Percentiles rank a stretch among this genome's conserved stretches.
phyloP scores from a whole-genome alignment of 768 basidiomycete genomes.

The Tubosaeta sp. region DNA sequence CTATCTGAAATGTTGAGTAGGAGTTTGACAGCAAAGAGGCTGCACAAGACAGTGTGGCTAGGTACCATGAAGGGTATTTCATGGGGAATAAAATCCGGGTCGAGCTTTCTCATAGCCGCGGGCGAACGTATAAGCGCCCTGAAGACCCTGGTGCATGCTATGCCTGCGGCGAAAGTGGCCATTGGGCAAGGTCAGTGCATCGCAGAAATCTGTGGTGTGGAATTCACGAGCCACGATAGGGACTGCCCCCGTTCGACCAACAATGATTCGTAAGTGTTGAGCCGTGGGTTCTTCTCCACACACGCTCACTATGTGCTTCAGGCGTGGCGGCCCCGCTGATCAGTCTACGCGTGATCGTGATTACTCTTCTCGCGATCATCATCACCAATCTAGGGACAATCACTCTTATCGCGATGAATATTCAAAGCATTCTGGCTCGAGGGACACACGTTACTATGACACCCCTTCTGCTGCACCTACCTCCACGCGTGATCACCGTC shows the following conservation, averaged over 20 bases:
- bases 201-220: not conserved
- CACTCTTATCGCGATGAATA: constrained; percentile 54
- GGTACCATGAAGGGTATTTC: constrained; percentile 86
- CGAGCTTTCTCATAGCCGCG: constrained; percentile 80
- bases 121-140: constrained; percentile 72
- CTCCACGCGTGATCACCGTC: constrained; percentile 52
- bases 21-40: constrained; percentile 81
- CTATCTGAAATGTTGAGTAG: constrained; percentile 33
- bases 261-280: constrained; percentile 43
- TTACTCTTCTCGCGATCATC: constrained; percentile 50
- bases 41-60: constrained; percentile 81
- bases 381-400: constrained; percentile 36
- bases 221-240: constrained; percentile 34
- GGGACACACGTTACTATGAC: constrained; percentile 59
- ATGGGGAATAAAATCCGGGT: constrained; percentile 93
- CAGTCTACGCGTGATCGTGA: constrained; percentile 55
- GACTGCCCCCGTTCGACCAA: constrained; percentile 63
- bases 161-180: constrained; percentile 79
- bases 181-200: constrained; percentile 76
- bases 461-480: constrained; percentile 36
- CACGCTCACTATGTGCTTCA: constrained; percentile 17
- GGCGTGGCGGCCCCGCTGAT: constrained; percentile 41
- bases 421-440: constrained; percentile 38
- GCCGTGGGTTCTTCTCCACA: not conserved
- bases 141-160: constrained; percentile 89